Base-by-base conservation (phyloP, 2,329 filamentous ascomycete genomes). In the Talaromyces albobiverticillius region DNA sequence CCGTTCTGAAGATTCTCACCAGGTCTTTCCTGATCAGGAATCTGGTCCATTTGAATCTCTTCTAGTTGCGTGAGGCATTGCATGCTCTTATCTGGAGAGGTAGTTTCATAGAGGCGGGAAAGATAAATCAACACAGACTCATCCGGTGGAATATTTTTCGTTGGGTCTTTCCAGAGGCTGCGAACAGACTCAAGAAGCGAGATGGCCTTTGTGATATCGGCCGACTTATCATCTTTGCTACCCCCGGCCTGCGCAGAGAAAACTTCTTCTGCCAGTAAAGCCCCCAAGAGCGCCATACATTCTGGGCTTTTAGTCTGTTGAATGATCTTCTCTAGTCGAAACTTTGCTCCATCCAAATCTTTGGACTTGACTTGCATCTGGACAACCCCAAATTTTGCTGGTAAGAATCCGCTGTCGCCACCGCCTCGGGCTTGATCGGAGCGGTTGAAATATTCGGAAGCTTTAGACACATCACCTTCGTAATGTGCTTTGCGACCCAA, bases 1-100 rank as follows among this genome's bases (percentile, higher is more conserved):
- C 77, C 79, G 55, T 87, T 82, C 51, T 89, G 84, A 16, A 83
- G 79, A 2, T 75, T 69, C 31, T 80, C 80, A 23, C 82, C 73
- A 0, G 87, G 85, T 22, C 80, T 78, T 46, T 92, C 87, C 10
- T 87, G 84, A 16, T 86, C 80, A 0, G 86, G 82, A 40, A 95
- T 83, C 59, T 89, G 88, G 40, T 90, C 87, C 18, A 95, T 72
- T 67, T 96, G 92, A 62, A 96, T 82, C 68, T 95, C 85, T 70
- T 97, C 93, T 5, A 97, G 90, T 66, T 96, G 91, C 61, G 90
- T 85, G 38, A 99, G 80, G 65, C 93, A 97, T 67, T 94, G 89
- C 54, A 97, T 79, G 53, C 92, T 94, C 75, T 94, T 95, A 23
- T 97, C 92, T 0, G 94, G 90, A 22, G 86, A 81, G 4, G 93